Evolutionary conservation across 805 yeast genomes (phyloP), one percentile per base, ranked within the genome.

Genomic region (Ogataea paraovalis): DNA sequence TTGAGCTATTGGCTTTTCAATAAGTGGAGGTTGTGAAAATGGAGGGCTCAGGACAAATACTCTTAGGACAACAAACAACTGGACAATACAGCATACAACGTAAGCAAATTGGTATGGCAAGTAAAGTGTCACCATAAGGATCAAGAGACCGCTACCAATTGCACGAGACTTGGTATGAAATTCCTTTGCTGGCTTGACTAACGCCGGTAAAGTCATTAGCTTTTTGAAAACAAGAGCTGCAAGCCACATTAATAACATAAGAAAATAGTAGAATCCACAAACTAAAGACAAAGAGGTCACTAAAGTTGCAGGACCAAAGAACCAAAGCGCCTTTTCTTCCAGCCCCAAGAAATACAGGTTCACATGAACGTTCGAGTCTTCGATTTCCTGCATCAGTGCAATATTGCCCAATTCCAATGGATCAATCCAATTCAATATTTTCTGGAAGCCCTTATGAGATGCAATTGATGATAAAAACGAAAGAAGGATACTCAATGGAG

Each of bases 101-200:
- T 76, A 87, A 1, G 87, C 91, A 60, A 89, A 75, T 61, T 90
- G 96, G 59, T 83, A 90, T 0, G 97, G 97, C 13, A 87, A 67
- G 59, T 83, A 85, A 21, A 83, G 34, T 27, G 82, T 69, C 3
- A 85, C 83, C 19, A 74, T 62, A 0, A 71, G 51, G 2, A 79
- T 50, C 12, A 83, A 54, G 0, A 72, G 39, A 0, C 68, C 48
- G 3, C 71, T 64, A 1, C 73, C 67, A n/a, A 72, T 5, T 8
- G 68, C 58, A 27, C 64, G 60, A 3, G 65, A 48, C 30, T 51
- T 61, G 46, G 54, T 54, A 42, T 49, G 34, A 18, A 42, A 20
- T 3, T 38, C 42, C 10, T 44, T 49, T 16, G 41, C 7, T 4
- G 39, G 20, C 23, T 43, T 54, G n/a, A 40, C 28, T 1, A 43